Evolutionary conservation across 495 filamentous ascomycete species (phyloP).

Genomic region (Penicillium paradoxum): DNA sequence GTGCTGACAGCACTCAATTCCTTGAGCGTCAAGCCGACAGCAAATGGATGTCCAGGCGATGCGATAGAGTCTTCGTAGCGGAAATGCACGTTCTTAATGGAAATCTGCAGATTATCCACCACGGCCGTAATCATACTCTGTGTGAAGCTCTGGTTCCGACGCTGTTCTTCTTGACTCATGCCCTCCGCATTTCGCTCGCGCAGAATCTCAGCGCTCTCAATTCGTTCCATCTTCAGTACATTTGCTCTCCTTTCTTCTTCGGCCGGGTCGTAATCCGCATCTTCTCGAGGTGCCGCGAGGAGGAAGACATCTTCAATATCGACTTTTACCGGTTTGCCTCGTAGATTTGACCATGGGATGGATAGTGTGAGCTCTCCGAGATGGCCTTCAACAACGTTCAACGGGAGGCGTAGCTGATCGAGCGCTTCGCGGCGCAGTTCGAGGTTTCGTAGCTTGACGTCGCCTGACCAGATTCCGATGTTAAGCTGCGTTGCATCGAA

Average conservation of each 20-base stretch:
- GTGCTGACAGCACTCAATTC: constrained; percentile 97
- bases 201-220: constrained; percentile 89
- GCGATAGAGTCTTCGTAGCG: constrained; percentile 97
- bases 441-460: constrained; percentile 87
- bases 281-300: constrained; percentile 88
- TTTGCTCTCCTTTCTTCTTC: constrained; percentile 82
- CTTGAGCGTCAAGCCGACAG: constrained; percentile 81
- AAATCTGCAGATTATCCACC: constrained; percentile 95
- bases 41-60: constrained; percentile 91
- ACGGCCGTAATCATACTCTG: constrained; percentile 91
- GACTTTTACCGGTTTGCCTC: constrained; percentile 89
- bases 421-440: constrained; percentile 91
- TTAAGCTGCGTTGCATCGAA: constrained; percentile 96
- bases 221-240: constrained; percentile 91
- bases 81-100: constrained; percentile 95
- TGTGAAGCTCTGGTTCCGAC: constrained; percentile 94
- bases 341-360: constrained; percentile 94
- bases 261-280: constrained; percentile 85
- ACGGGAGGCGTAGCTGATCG: constrained; percentile 88
- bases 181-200: constrained; percentile 90
- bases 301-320: constrained; percentile 96
- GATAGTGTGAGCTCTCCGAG: constrained; percentile 82
- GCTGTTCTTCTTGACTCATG: constrained; percentile 88
- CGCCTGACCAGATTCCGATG: constrained; percentile 96
- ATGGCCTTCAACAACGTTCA: constrained; percentile 95